A percentile compares a stretch with the other conserved stretches of the same genome.
Evolutionary conservation across 345 rosid species (phyloP).

Genomic region (Eucalyptus polyanthemos): DNA sequence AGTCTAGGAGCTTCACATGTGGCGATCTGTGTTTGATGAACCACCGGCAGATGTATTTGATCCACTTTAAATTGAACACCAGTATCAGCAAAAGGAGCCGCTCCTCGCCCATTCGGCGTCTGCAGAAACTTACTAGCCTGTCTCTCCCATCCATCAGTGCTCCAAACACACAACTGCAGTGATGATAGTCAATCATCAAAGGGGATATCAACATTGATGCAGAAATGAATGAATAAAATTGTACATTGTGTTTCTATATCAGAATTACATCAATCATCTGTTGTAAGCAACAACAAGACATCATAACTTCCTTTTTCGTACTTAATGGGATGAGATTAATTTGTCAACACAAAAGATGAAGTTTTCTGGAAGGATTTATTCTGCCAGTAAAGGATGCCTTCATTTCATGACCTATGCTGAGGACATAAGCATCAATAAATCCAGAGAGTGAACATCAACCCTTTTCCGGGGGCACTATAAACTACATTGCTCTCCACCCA

Average conservation of each 20-base stretch:
- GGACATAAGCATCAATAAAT: neutral
- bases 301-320: fast-evolving
- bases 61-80: too few relatives aligned
- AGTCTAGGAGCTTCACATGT: too few relatives aligned
- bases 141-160: conserved; percentile 78
- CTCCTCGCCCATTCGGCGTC: too few relatives aligned
- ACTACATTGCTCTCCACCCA: neutral
- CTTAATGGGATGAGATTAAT: neutral
- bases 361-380: neutral
- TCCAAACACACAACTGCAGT: neutral
- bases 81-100: too few relatives aligned
- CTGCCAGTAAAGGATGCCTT: neutral
- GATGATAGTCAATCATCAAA: too few relatives aligned
- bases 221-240: neutral
- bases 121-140: conserved; percentile 13
- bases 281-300: neutral
- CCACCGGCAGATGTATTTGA: too few relatives aligned
- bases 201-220: neutral
- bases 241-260: neutral
- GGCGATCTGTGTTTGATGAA: too few relatives aligned
- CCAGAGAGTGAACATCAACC: neutral
- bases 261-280: fast-evolving
- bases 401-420: fast-evolving
- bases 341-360: neutral
- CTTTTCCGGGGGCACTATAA: neutral